Base-by-base conservation (phyloP, 805 yeast genomes). In the Yarrowia alimentaria region DNA sequence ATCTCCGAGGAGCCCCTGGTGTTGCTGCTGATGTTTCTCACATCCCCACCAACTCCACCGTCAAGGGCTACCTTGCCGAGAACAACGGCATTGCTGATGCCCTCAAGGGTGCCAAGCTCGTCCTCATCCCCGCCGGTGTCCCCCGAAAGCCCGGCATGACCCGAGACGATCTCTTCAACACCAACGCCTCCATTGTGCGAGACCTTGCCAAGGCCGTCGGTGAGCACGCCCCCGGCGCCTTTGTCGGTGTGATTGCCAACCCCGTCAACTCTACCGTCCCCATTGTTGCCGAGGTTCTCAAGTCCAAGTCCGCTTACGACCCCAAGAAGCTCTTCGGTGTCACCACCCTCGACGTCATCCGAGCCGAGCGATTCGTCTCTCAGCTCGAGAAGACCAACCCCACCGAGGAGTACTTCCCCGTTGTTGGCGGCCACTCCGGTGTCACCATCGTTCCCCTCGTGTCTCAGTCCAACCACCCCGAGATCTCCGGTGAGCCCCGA, bases 101-200 rank as follows among this genome's bases (percentile, higher is more conserved):
- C 14, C 72, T 90, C 60, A 71, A 76, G 48, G 89, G 82, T 43
- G 79, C 96, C 48, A 94, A 89, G 61, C 81, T 90, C 55, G 90
- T 90, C 49, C 78, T 90, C 54, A 86, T 90, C 60, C 95, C 95
- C 38, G 95, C 95, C 26, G 95, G 95, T 56, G 83, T 86, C 31
- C 95, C 95, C 62, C 82, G 95, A 73, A 87, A 87, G 72, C 95
- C 95, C 32, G 95, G 95, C 53, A 86, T 86, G 95, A 84, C 94
- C 54, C 81, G 95, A 70, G 95, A 85, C 66, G 95, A 86, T 62
- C 76, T 86, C 64, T 85, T 86, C 77, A 78, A 78, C 68, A 83
- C 84, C 69, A 86, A 86, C 64, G 93, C 94, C 6, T 79, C 83
- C 26, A 89, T 89, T 64, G 83, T 89, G 55, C 77, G 78, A 57